Evolutionary conservation across 192 early-diverging fungal species (phyloP), one percentile per base, ranked within the genome.

Genomic region (Podila epigama): DNA sequence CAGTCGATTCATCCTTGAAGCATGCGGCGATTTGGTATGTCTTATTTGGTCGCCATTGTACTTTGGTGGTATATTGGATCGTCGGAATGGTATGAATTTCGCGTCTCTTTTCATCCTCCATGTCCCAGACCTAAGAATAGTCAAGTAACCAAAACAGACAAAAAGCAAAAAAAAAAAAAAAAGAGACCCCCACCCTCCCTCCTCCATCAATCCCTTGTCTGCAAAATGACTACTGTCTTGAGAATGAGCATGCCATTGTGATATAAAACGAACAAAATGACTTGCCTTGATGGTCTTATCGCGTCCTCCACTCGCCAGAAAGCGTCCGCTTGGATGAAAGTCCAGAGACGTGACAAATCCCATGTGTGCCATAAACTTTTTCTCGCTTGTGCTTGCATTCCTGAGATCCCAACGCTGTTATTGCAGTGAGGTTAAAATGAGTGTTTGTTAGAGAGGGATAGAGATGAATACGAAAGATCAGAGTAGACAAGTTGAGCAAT

Each of bases 221-320:
- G n/a, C n/a, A n/a, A n/a, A n/a, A n/a, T n/a, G n/a, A n/a, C n/a
- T n/a, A n/a, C n/a, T n/a, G n/a, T n/a, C n/a, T n/a, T n/a, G n/a
- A n/a, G n/a, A n/a, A n/a, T n/a, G n/a, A n/a, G 9, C 3, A 22
- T 16, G 20, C 1, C 8, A 11, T 12, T 36, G 22, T 29, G 20
- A 51, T 22, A 33, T 34, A 35, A 54, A 55, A 32, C 18, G n/a
- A 58, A 39, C 13, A 22, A 42, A 29, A 15, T 18, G 20, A 54
- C 58, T 25, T 67, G 90, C 89, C 79, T 94, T 92, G 68, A 95
- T 93, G 3, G 84, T 85, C 50, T 85, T 86, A 65, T 95, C 94
- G 2, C 92, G 65, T 0, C 94, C 94, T 11, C 93, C 92, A 44
- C 84, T 93, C 0, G 93, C 94, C n/a, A 94, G 68, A 22, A 81